phyloP scores from a whole-genome alignment of 495 filamentous ascomycete species.

The Aspergillus bridgeri region DNA sequence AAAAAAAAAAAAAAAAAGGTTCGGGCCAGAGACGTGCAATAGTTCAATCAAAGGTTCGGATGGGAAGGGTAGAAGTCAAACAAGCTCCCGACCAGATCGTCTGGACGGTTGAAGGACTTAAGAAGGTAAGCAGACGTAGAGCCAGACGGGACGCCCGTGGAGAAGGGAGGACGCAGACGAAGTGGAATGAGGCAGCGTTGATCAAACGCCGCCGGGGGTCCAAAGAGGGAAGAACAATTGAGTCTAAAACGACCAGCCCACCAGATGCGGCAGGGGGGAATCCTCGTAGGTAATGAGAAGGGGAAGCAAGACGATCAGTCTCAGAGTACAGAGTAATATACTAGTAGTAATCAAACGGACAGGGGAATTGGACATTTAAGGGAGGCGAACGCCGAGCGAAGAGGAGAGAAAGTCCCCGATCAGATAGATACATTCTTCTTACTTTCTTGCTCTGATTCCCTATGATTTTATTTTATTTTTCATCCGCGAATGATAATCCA shows the following conservation, averaged over 20 bases:
- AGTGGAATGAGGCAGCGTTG: not conserved
- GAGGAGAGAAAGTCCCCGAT: not conserved
- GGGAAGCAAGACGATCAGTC: not conserved
- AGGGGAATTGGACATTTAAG: not conserved
- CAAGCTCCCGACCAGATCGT: not conserved
- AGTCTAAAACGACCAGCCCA: not conserved
- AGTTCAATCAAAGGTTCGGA: not conserved
- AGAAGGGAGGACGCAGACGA: slow-evolving; percentile 2
- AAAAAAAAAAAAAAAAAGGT: not conserved
- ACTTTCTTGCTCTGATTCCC: not conserved
- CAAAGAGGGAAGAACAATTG: not conserved
- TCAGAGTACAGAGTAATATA: not conserved
- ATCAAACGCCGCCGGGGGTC: slow-evolving; percentile 3
- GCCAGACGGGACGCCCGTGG: not conserved
- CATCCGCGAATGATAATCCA: not conserved
- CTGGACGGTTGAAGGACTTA: not conserved
- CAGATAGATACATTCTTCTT: not conserved
- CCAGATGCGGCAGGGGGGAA: not conserved
- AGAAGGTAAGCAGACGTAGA: not conserved
- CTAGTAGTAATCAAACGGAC: no score
- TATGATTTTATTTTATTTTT: not conserved
- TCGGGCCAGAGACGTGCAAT: not conserved
- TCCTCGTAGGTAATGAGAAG: not conserved
- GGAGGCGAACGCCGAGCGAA: not conserved
- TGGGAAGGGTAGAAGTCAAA: not conserved